Percentiles rank a stretch among this genome's conserved stretches.
Conservation (phyloP, 2,329 filamentous ascomycete genomes). For the Aspergillus spinulosporus region DNA sequence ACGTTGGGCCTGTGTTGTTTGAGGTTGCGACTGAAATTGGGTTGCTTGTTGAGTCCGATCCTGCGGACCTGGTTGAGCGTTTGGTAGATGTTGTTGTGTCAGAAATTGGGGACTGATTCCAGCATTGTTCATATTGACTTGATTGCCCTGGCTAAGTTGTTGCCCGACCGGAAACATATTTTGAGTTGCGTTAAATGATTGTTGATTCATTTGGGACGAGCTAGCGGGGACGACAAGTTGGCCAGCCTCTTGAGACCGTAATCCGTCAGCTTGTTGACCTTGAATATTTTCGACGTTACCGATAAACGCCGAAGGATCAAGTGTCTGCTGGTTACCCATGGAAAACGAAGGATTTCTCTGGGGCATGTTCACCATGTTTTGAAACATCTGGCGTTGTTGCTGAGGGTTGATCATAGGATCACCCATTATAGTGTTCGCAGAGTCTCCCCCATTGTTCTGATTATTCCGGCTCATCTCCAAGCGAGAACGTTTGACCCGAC, state of each 20-base stretch:
- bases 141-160: conserved; percentile 42
- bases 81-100: conserved; percentile 46
- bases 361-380: conserved; percentile 42
- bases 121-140: conserved; percentile 39
- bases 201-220: conserved; percentile 52
- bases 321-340: conserved; percentile 32
- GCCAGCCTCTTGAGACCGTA: conserved; percentile 62
- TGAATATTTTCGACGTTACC: conserved; percentile 57
- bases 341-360: conserved; percentile 37
- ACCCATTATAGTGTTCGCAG: conserved; percentile 36
- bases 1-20: conserved; percentile 43
- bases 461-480: conserved; percentile 33
- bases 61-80: conserved; percentile 46
- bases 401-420: conserved; percentile 42
- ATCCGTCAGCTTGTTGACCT: conserved; percentile 62
- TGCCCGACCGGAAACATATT: conserved; percentile 44
- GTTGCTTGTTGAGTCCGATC: conserved; percentile 42
- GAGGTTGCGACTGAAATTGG: conserved; percentile 38
- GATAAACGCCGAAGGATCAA: conserved; percentile 42
- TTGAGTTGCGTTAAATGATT: conserved; percentile 43
- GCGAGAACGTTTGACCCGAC: conserved; percentile 35
- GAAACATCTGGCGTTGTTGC: conserved; percentile 45
- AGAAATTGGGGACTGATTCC: conserved; percentile 43
- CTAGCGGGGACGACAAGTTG: conserved; percentile 65
- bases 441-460: conserved; percentile 32